Evolutionary conservation across 2,329 filamentous ascomycete genomes (phyloP), one percentile per base, ranked within the genome.

Genomic region (Alternaria gansuensis): DNA sequence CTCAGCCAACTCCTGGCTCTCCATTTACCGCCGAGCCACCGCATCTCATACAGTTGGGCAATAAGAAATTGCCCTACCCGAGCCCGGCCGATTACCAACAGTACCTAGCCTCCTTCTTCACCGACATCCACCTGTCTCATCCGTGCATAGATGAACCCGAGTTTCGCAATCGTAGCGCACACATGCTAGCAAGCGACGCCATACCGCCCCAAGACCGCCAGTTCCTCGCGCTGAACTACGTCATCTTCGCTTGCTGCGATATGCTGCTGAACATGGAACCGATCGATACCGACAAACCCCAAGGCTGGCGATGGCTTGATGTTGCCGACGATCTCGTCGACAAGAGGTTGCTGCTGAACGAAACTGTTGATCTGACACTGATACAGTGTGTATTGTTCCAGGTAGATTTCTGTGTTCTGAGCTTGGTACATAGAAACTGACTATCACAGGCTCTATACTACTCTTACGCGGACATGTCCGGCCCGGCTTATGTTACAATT

Each of bases 281-380:
- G n/a, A 9, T 49, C 17, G 49, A 49, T 14, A 28, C 54, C n/a
- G 33, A 43, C 14, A 68, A 65, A 24, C 62, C 62, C 24, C 50
- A 62, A 9, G 74, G 74, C 0, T 75, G 72, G 72, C 64, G 65
- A 9, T 76, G 74, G 74, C 67, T 65, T 39, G 66, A 69, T 26
- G 39, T 69, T 7, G 73, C 72, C 5, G 70, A 75, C 33, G 63
- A 71, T 10, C 39, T 74, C 1, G 56, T 75, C 9, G 73, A 70
- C 9, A 70, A 69, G 37, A 61, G 67, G 21, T 60, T 57, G n/a
- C 45, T 70, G 9, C 46, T 65, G 7, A 60, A 63, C 21, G 70
- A 70, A 7, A 48, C 56, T 11, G 69, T 63, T 7, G 67, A 71
- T 39, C 21, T 75, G 6, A 59, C 46, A 29, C 44, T 76, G 23